Evolutionary conservation across 169 alveolate genomes (phyloP), one percentile per base, ranked within the genome.

Genomic region (Babesia caballi): DNA sequence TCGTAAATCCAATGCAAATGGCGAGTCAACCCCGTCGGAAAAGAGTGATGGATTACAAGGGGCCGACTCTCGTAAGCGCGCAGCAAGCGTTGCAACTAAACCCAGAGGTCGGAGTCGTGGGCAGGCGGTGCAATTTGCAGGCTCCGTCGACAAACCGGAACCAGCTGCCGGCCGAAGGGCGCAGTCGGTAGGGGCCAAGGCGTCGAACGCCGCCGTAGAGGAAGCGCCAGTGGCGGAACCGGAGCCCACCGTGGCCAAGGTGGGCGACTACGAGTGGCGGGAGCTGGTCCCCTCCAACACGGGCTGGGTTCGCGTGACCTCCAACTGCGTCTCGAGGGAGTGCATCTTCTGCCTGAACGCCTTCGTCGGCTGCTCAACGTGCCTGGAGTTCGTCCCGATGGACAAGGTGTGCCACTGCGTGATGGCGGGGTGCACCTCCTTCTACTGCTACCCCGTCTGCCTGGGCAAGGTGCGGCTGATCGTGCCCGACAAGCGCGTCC

Each of bases 381-480:
- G 88, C 25, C 30, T 36, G 50, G 38, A 71, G 57, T 81, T 70
- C 21, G 58, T 71, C 28, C 67, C 51, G 5, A 21, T 53, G 0
- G 66, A 65, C 15, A 30, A 54, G 5, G 32, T 72, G 25, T 46
- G 27, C 15, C 25, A 51, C 17, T 81, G 88, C 23, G 41, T 66
- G 19, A 44, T 81, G 35, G 51, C 51, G 35, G 84, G 65, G 42
- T 81, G 88, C 36, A 14, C 85, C 17, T 61, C 78, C 5, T 67
- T 68, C 27, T 81, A 81, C 44, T 81, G 88, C 25, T 71, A 65
- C 50, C 83, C 83, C 14, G 25, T 27, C 19, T 81, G 88, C 44
- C 25, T 81, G 36, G 23, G 66, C 2, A 42, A 21, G 11, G 57
- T 76, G 21, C 35, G 88, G 3, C n/a, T 59, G 33, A 41, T 81